A percentile compares a stretch with the other conserved stretches of the same genome.
phyloP scores from a whole-genome alignment of 2,329 filamentous ascomycete genomes.

The Pseudonectria foliicola region DNA sequence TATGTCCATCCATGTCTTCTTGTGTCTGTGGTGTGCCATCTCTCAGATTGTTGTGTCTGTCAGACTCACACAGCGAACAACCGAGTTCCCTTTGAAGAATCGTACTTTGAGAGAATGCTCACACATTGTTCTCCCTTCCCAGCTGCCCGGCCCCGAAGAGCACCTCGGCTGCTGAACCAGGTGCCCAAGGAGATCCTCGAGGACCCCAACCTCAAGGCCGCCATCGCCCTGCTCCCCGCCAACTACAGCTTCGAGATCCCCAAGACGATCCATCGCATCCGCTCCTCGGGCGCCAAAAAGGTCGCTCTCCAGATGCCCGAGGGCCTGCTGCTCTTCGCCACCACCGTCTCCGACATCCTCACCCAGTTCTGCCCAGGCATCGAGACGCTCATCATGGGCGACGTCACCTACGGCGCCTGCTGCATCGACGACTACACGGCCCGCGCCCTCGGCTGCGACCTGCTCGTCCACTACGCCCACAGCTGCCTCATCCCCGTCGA shows the following conservation, averaged over 20 bases:
- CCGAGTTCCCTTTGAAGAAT: too few relatives aligned
- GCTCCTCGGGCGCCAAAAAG: conserved; percentile 67
- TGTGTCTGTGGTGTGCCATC: too few relatives aligned
- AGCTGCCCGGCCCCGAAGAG: conserved; percentile 67
- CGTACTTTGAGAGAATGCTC: conserved; percentile 2
- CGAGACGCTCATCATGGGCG: conserved; percentile 96
- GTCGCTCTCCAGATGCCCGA: conserved; percentile 97
- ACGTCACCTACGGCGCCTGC: conserved; percentile 97
- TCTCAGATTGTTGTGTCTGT: too few relatives aligned
- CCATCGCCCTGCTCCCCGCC: conserved; percentile 77
- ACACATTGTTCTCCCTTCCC: conserved; percentile 4
- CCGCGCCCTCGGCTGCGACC: conserved; percentile 83
- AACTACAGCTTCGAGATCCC: conserved; percentile 99
- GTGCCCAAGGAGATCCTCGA: conserved; percentile 82
- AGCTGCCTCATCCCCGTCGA: conserved; percentile 94
- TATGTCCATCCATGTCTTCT: too few relatives aligned
- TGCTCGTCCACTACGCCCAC: conserved; percentile 95
- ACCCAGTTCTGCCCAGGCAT: conserved; percentile 87
- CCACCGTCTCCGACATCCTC: conserved; percentile 94
- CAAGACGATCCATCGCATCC: conserved; percentile 94
- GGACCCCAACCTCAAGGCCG: conserved; percentile 77
- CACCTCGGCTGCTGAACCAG: conserved; percentile 79
- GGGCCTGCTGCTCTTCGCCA: conserved; percentile 88
- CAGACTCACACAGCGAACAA: too few relatives aligned
- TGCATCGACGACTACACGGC: conserved; percentile 99